Evolutionary conservation across 78 protist species (phyloP).

Genomic region (Dictyostelium discoideum): dicty_2.7 NC_007091.3:3931001-3931500

Average conservation of each 20-base stretch:
- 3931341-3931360: not conserved
- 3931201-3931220: conserved; percentile 49
- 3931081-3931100: conserved; percentile 16
- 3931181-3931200: conserved; percentile 37
- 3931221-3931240: conserved; percentile 69
- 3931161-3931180: conserved; percentile 47
- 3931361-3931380: not conserved
- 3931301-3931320: conserved; percentile 46
- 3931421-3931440: not conserved
- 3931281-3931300: conserved; percentile 73
- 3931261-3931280: conserved; percentile 64
- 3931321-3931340: conserved; percentile 5
- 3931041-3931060: not conserved
- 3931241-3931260: conserved; percentile 70
- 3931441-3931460: not conserved
- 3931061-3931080: conserved; percentile 36
- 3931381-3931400: not conserved
- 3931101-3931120: conserved; percentile 66
- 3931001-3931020: conserved; percentile 21
- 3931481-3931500: not conserved
- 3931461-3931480: conserved; percentile 50
- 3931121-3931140: conserved; percentile 57
- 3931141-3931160: conserved; percentile 65
- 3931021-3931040: conserved; percentile 33
- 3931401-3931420: not conserved